Evolutionary conservation across 2,329 filamentous ascomycete genomes (phyloP), one percentile per base, ranked within the genome.

Genomic region (Fusarium odoratissimum): DNA sequence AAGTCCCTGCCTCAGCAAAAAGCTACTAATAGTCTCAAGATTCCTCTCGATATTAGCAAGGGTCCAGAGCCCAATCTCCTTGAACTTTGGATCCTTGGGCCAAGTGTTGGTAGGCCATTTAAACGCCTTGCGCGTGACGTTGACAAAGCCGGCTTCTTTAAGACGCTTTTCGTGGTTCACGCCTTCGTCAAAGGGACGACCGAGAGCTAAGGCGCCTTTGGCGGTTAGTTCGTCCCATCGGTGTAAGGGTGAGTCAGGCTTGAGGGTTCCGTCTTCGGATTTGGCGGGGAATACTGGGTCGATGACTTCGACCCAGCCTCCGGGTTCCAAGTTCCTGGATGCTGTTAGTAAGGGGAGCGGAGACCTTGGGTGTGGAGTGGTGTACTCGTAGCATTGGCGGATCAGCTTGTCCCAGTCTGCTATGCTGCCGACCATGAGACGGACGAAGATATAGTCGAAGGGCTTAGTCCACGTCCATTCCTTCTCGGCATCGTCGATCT

Each of bases 271-370:
- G 11, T 75, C 72, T 35, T 75, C 72, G 1, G 62, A 75, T 16
- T 60, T 69, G 21, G 69, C 72, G 12, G 72, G 72, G 23, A 75
- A 60, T 3, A 51, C 48, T 4, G 69, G 69, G 13, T 75, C 72
- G 3, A 73, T 67, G 1, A 75, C 48, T 45, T 75, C 72, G 6
- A 75, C n/a, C 72, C 66, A 75, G 5, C 72, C 72, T 11, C 72
- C 69, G 3, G 69, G 51, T 10, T 73, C 46, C 2, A 75, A 11
- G 10, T 55, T 41, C 0, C 71, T 74, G 5, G 3, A 5, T 0
- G 0, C 0, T 1, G 11, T 23, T 62, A 31, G 21, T 5, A 5
- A 10, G 11, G 3, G 5, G 7, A 11, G 11, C 3, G 1, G 2
- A 11, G 19, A 30, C 6, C 10, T 17, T 19, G 11, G 19, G 42